Evolutionary conservation across 2,329 filamentous ascomycete genomes (phyloP).

Genomic region (Aplosporella prunicola): DNA sequence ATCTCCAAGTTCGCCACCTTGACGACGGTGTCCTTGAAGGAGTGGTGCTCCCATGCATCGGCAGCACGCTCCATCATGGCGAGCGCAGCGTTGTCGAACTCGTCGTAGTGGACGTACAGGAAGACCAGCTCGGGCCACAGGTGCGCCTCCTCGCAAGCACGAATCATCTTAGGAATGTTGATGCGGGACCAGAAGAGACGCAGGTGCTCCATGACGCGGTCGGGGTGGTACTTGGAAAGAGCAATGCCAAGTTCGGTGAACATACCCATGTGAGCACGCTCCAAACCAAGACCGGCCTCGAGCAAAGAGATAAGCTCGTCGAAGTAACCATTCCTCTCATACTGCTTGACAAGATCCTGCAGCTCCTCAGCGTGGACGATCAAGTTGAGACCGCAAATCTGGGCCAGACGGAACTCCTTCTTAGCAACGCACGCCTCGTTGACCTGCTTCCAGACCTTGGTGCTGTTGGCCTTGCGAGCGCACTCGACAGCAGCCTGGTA

Average conservation of each 20-base stretch:
- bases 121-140: slow-evolving; percentile 97
- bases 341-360: slow-evolving; percentile 85
- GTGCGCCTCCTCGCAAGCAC: slow-evolving; percentile 85
- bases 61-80: slow-evolving; percentile 97
- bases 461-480: slow-evolving; percentile 95
- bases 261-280: slow-evolving; percentile 71
- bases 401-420: slow-evolving; percentile 97
- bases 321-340: slow-evolving; percentile 95
- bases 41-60: slow-evolving; percentile 98
- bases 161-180: slow-evolving; percentile 96
- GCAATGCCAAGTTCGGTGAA: slow-evolving; percentile 92
- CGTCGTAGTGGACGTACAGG: slow-evolving; percentile 96
- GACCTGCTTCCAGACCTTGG: slow-evolving; percentile 99
- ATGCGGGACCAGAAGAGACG: slow-evolving; percentile 98
- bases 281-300: slow-evolving; percentile 83
- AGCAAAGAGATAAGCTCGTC: slow-evolving; percentile 92
- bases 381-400: slow-evolving; percentile 96
- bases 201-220: slow-evolving; percentile 94
- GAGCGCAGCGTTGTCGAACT: slow-evolving; percentile 92
- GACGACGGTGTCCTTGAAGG: slow-evolving; percentile 97
- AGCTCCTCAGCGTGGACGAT: slow-evolving; percentile 97
- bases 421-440: slow-evolving; percentile 92
- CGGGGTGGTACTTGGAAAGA: slow-evolving; percentile 87
- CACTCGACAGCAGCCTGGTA: slow-evolving; percentile 98
- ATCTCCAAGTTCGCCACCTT: slow-evolving; percentile 99